Conservation (phyloP, 108 stramenopile genomes). For the Poteriospumella lacustris region DNA sequence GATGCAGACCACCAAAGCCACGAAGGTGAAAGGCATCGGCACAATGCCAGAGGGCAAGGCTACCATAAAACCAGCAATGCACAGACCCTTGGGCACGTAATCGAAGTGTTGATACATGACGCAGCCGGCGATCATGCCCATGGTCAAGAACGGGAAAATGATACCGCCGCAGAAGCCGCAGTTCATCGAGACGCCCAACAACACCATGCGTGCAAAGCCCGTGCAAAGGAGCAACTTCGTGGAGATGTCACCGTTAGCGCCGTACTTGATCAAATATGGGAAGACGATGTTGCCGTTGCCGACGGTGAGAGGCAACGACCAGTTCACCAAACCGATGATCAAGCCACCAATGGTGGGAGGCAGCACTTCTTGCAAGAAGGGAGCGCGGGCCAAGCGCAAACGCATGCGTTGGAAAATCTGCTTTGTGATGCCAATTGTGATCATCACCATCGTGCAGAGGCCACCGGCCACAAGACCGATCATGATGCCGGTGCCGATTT, state of each 20-base stretch:
- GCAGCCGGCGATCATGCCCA: conserved; percentile 15
- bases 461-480: conserved; percentile 11
- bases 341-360: not conserved
- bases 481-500: conserved; percentile 1
- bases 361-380: not conserved
- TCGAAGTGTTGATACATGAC: not conserved
- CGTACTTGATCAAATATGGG: conserved; percentile 3
- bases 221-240: conserved; percentile 17
- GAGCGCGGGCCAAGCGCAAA: not conserved
- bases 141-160: conserved; percentile 20
- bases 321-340: not conserved
- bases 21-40: conserved; percentile 28
- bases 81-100: not conserved
- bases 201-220: not conserved
- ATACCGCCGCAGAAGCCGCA: conserved; percentile 23
- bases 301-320: not conserved
- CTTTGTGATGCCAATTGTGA: conserved; percentile 13
- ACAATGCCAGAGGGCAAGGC: not conserved
- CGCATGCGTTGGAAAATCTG: conserved; percentile 10
- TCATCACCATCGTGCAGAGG: not conserved
- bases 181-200: conserved; percentile 14
- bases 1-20: not conserved
- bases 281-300: conserved; percentile 13
- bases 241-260: not conserved
- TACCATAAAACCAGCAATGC: conserved; percentile 5